These are phyloP conservation scores for Eucalyptus grandis DNA, from an alignment of 345 rosid species.

Conservation along the genomic window DNA sequence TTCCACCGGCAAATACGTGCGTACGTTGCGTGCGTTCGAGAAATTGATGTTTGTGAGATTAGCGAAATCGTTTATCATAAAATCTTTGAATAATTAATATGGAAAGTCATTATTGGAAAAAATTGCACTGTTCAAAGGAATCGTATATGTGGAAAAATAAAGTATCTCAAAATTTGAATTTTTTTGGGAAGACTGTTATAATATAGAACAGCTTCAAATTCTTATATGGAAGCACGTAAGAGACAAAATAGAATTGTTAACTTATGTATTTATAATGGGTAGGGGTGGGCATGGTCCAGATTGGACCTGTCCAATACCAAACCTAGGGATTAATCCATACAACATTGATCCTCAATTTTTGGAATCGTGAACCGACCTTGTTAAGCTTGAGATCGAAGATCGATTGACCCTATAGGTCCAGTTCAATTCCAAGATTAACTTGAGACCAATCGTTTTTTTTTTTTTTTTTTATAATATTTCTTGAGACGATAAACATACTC, in stretches of 20 bases:
- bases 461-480: too few species aligned
- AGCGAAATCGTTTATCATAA: background rate
- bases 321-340: too few species aligned
- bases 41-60: background rate
- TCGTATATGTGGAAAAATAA: background rate
- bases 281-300: too few species aligned
- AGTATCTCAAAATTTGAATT: background rate
- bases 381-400: too few species aligned
- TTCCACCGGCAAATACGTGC: background rate
- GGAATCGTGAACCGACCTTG: too few species aligned
- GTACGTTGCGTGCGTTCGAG: background rate
- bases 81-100: background rate
- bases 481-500: too few species aligned
- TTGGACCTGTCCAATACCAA: too few species aligned
- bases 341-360: too few species aligned
- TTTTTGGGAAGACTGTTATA: background rate
- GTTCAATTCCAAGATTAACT: too few species aligned
- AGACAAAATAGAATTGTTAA: background rate
- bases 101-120: background rate
- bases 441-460: too few species aligned
- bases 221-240: background rate
- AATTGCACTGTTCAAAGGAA: background rate
- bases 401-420: accelerated
- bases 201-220: background rate
- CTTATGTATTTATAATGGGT: background rate